Evolutionary conservation across 2,329 filamentous ascomycete genomes (phyloP), one percentile per base, ranked within the genome.

Genomic region (Corinectria fuckeliana): DNA sequence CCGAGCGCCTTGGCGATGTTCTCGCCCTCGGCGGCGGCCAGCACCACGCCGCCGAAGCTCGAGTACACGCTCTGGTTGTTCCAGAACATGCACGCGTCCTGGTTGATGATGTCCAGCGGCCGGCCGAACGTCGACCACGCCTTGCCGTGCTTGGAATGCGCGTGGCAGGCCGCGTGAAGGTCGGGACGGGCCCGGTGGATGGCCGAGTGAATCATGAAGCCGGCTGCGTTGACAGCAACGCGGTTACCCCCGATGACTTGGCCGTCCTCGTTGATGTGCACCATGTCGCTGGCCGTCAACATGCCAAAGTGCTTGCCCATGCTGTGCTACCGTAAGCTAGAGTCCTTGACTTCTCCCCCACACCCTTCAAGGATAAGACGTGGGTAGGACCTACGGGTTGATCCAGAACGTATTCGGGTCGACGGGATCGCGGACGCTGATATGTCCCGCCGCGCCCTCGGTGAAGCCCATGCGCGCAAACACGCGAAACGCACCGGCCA

Each of bases 391-490:
- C 62, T 14, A 74, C 5, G 86, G 86, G 68, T 90, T 89, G 49
- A 87, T 89, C 87, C 88, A 90, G 71, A 90, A 88, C 0, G 80
- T 81, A 59, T 84, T 74, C 0, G 78, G 76, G 62, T 84, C 76
- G 64, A 88, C 84, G 0, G 87, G 86, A 67, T 90, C 88, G 7
- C 87, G 80, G 1, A 90, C 84, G 5, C 76, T 81, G 55, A 90
- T 90, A 69, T 90, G 88, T 1, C 88, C 88, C 13, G 79, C 78
- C 73, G 88, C 87, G 38, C 88, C 88, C 71, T 90, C 87, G 0
- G 82, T 84, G 72, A 75, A 83, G 7, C 81, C 80, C 44, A 77
- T 66, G 30, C 79, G 77, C 1, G 77, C 76, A 70, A 82, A 83
- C 6, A 82, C 76, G 23, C 81, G 75, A 58, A 83, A 83, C 0